These are phyloP conservation scores for Apiospora kogelbergensis DNA, from an alignment of 2,329 filamentous ascomycete genomes.

Conservation along the genomic window DNA sequence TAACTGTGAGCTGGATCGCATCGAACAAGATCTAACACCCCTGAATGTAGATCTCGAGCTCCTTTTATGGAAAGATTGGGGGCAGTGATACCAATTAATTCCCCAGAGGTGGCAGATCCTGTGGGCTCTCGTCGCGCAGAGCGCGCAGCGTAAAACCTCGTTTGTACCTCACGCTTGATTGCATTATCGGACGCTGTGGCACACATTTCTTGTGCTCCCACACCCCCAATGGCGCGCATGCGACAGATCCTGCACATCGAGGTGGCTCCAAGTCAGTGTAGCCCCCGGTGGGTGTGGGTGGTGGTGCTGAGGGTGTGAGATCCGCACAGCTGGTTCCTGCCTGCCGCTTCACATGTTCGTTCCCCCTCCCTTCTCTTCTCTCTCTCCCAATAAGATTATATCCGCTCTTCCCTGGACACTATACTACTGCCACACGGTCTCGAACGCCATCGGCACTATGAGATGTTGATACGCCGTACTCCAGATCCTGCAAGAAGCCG, in stretches of 20 bases:
- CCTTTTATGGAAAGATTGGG: neutral
- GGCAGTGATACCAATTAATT: constrained; percentile 6
- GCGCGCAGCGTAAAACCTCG: neutral
- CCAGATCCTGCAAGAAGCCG: neutral
- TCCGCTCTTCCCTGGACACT: neutral
- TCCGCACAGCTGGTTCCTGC: constrained; percentile 2
- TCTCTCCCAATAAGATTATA: neutral
- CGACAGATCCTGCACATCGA: constrained; percentile 9
- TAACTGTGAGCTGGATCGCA: neutral
- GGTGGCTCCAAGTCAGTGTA: neutral
- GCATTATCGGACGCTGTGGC: constrained; percentile 11
- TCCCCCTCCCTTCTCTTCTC: too few relatives aligned
- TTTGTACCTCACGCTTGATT: constrained; percentile 4
- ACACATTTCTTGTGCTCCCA: neutral
- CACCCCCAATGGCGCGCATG: neutral
- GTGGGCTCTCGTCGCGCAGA: neutral
- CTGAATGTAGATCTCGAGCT: neutral
- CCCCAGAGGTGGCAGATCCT: neutral
- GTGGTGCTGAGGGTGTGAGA: neutral
- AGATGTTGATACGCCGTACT: neutral
- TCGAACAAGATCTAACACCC: neutral
- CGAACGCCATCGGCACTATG: neutral
- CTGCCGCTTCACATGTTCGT: neutral
- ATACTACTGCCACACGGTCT: neutral
- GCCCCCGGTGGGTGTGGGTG: neutral